Conservation (phyloP, 2,329 filamentous ascomycete species). For the Beauveria scarabaeidicola region DNA sequence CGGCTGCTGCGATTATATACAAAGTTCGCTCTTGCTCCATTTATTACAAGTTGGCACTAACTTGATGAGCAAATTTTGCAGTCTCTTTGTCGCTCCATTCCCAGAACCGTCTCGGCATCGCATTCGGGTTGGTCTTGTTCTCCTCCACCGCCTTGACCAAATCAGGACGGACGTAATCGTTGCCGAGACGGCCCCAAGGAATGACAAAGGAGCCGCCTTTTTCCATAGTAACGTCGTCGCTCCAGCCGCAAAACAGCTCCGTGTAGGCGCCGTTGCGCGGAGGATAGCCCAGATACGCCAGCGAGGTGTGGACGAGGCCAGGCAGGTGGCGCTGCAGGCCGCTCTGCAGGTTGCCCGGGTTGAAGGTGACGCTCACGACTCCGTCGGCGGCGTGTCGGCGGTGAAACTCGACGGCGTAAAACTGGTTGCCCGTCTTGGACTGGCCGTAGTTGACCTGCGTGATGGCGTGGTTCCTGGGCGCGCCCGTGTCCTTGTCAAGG, state of each 20-base stretch:
- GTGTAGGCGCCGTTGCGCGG: conserved; percentile 7
- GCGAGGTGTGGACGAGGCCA: conserved; percentile 10
- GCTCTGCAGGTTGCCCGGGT: conserved; percentile 26
- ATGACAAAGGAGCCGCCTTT: conserved; percentile 16
- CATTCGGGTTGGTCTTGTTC: conserved; percentile 22
- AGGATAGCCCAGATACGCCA: conserved; percentile 11
- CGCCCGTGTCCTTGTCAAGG: neutral
- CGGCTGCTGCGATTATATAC: neutral
- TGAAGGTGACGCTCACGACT: conserved; percentile 19
- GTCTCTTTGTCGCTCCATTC: conserved; percentile 27
- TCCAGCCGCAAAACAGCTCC: conserved; percentile 12
- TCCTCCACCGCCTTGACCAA: conserved; percentile 19
- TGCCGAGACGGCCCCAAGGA: conserved; percentile 16
- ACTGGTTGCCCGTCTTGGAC: conserved; percentile 17
- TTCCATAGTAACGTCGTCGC: conserved; percentile 27
- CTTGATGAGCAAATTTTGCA: neutral
- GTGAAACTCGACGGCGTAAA: conserved; percentile 18
- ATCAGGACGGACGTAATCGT: conserved; percentile 20
- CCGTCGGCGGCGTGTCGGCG: conserved; percentile 16
- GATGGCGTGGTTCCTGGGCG: conserved; percentile 10
- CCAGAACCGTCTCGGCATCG: conserved; percentile 23
- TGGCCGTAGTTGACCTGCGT: conserved; percentile 16
- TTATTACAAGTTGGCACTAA: neutral
- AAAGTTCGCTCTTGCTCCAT: neutral
- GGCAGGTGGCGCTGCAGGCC: conserved; percentile 21